Evolutionary conservation across 1,284 basidiomycete genomes (phyloP), one percentile per base, ranked within the genome.

Genomic region (Ustilago xerochloae): DNA sequence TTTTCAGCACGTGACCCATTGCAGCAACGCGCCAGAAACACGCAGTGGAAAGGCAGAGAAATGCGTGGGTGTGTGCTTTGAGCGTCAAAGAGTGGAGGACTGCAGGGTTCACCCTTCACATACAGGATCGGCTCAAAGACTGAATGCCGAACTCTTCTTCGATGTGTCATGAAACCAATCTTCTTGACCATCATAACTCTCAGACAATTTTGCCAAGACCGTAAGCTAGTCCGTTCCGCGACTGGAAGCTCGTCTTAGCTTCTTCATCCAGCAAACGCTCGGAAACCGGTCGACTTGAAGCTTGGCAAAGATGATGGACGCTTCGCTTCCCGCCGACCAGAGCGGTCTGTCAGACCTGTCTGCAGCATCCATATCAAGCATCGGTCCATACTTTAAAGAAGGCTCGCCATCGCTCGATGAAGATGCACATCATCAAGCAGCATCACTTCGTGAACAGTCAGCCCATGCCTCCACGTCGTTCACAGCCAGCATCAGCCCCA

Each of bases 341-440:
- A 66, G 35, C 55, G 63, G 60, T 13, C 38, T 72, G 15, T 72
- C 69, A 3, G 69, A 72, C 36, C 63, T 72, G 5, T 72, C 69
- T 1, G 52, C 55, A 18, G 63, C 61, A 36, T 70, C 67, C 36
- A 56, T 57, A 20, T 6, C 35, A 49, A 33, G 22, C 52, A 45
- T 55, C 22, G 55, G 20, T 5, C 59, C 45, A 15, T 55, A 68
- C 16, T 47, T 59, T 9, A 35, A 35, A 8, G 45, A 33, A 16
- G 13, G 36, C 7, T 57, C 65, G 16, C 64, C 52, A 39, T 4
- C 47, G 15, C 52, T 24, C 38, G 47, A 57, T 20, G 15, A 26
- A 2, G 12, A 46, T 18, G 29, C 16, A 32, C 51, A 38, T 53
- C 38, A 6, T 15, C 51, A 13, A 32, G 7, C 45, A 29, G 26